A percentile compares a stretch with the other conserved stretches of the same genome.
These are phyloP conservation scores for Torulaspora indica DNA, from an alignment of 805 yeast species.

Conservation along the genomic window DNA sequence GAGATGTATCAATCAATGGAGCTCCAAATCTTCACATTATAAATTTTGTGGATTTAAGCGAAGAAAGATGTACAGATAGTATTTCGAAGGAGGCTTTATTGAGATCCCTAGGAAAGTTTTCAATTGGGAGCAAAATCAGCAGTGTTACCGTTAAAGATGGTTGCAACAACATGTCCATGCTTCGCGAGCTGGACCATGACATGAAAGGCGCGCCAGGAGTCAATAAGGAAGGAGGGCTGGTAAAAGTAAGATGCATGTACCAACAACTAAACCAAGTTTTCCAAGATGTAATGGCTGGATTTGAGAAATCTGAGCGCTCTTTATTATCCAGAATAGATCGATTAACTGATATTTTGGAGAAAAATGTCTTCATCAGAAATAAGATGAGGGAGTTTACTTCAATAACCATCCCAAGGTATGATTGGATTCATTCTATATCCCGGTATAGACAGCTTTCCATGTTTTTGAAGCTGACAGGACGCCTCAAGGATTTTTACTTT, in stretches of 20 bases:
- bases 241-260: constrained; percentile 10
- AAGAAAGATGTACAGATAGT: constrained; percentile 10
- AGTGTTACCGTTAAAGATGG: constrained; percentile 11
- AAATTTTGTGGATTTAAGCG: constrained; percentile 13
- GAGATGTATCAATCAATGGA: constrained; percentile 11
- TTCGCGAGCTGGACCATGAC: constrained; percentile 9
- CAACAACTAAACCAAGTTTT: constrained; percentile 10
- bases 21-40: constrained; percentile 11
- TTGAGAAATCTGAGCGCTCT: constrained; percentile 5
- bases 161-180: constrained; percentile 9
- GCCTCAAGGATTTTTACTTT: constrained; percentile 5
- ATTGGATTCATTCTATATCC: constrained; percentile 9
- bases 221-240: constrained; percentile 6
- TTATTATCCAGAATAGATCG: constrained; percentile 14
- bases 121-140: constrained; percentile 12
- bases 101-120: constrained; percentile 3
- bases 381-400: constrained; percentile 8
- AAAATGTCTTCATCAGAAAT: constrained; percentile 10
- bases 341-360: constrained; percentile 7
- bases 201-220: constrained; percentile 8
- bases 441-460: constrained; percentile 11
- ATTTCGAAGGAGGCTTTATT: constrained; percentile 6
- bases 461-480: constrained; percentile 8
- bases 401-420: constrained; percentile 7
- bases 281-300: constrained; percentile 8